phyloP scores from a whole-genome alignment of 306 rosid species.

The Cucumis hystrix region DNA sequence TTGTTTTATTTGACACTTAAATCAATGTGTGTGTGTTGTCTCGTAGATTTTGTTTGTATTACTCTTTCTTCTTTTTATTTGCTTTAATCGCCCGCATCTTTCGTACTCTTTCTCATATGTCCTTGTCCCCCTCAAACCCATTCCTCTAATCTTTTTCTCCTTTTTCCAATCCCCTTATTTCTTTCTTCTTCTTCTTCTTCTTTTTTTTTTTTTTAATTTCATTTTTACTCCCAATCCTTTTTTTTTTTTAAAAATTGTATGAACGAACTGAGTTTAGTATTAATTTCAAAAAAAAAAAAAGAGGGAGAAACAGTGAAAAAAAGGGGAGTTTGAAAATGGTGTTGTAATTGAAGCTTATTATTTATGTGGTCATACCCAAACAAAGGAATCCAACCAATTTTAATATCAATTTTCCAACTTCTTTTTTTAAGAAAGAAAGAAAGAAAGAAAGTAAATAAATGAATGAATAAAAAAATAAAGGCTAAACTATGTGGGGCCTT shows the following conservation, averaged over 20 bases:
- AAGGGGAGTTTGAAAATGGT: not conserved
- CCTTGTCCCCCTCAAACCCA: slow-evolving; percentile 25
- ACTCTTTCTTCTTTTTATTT: slow-evolving; percentile 2
- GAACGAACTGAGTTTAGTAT: no score
- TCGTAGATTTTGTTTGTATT: slow-evolving; percentile 26
- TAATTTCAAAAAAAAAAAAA: no score
- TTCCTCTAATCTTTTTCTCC: slow-evolving; percentile 21
- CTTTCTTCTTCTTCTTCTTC: not conserved
- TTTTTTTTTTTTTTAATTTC: not conserved
- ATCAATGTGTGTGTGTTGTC: slow-evolving; percentile 22
- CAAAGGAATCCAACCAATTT: slow-evolving; percentile 1
- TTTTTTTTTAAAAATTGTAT: no score
- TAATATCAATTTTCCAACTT: not conserved
- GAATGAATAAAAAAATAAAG: not conserved
- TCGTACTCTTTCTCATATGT: slow-evolving; percentile 53
- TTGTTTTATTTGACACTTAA: slow-evolving; percentile 12
- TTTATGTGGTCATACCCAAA: not conserved
- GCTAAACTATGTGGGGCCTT: slow-evolving; percentile 29
- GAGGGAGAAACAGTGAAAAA: not conserved
- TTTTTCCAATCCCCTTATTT: not conserved
- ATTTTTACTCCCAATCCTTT: no score
- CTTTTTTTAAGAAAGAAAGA: not conserved
- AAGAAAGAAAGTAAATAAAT: not conserved
- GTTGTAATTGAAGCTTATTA: not conserved
- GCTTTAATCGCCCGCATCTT: slow-evolving; percentile 59